Base-by-base conservation (phyloP, 139 green algal species). In the Microglena sp. region DNA sequence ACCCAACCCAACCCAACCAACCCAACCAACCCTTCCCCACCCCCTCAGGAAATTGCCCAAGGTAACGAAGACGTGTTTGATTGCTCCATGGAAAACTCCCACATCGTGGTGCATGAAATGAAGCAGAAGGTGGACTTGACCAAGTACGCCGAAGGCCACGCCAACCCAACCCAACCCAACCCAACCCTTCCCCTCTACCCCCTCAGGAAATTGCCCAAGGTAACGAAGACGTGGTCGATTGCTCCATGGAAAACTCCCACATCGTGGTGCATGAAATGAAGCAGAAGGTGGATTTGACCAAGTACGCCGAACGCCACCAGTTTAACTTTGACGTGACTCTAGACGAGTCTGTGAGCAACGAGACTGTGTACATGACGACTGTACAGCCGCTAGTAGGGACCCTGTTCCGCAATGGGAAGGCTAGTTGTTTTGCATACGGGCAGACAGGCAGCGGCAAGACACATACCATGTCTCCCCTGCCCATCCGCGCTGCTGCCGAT, bases 391-490 rank as follows among this genome's bases (percentile, higher is more conserved):
- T 99, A n/a, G 85, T 99, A 32, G 72, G 80, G 31, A 95, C 86
- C 29, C 82, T 98, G 26, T 96, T 98, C 66, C 69, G 68, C 34
- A 73, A 67, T 28, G 86, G 85, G 45, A 91, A 91, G 68, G 93
- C 87, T 22, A 96, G 90, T 1, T 96, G 88, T 82, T 99, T 99
- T 79, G 94, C 94, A 1, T 99, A 98, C 72, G 94, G 94, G 1
- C 90, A 96, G 72, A 94, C 90, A 30, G 90, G 60, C 26, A 86
- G 75, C 35, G 90, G 90, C 22, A 97, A 97, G 76, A 97, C 93
- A 3, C 91, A 92, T 84, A 99, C 93, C 4, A 97, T 97, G 92
- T 70, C 79, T 44, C 94, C 94, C 11, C 77, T 99, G 68, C 93
- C 94, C 7, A 79, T 92, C 40, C 84, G 91, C 2, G 87, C 93